Evolutionary conservation across 768 basidiomycete species (phyloP), one percentile per base, ranked within the genome.

Genomic region (Paxillus ammoniavirescens): DNA sequence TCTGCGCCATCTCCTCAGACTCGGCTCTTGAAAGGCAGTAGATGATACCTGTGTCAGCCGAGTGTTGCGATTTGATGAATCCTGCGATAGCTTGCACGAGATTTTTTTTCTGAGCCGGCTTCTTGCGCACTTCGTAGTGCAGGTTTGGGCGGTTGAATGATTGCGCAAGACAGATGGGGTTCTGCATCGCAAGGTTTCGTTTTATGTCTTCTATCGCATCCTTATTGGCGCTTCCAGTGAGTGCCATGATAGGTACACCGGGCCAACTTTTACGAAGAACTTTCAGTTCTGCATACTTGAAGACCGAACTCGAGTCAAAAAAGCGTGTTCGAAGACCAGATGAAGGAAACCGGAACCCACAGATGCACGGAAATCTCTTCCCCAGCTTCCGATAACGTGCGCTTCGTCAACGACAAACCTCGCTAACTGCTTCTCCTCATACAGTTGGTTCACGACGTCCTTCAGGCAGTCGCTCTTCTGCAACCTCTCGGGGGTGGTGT

Each of bases 71-170:
- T 44, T 80, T 71, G 67, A 98, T 87, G 66, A 84, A 91, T 2
- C 74, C 74, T 26, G 80, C 81, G 47, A 98, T 91, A 8, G 86
- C 82, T 8, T 83, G 68, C 2, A 81, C 54, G 23, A 80, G 69
- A 33, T 78, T 76, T 15, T 60, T 66, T 67, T 75, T 67, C 56
- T 71, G 58, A 68, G 76, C 43, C 8, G 60, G 68, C 68, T 87
- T 84, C 56, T 71, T 64, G 47, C 75, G 71, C 73, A 91, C 70
- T 43, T 78, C 74, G 63, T 99, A 99, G 50, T 80, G 76, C 6
- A 99, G 77, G 67, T 99, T 99, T n/a, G 85, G 78, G 4, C 97
- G 87, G 64, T 99, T 98, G 74, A 97, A 97, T 0, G 94, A 95
- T 61, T 92, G 88, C 2, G 75, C 79, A 51, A 96, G 79, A 47